Conservation (phyloP, 1,284 basidiomycete species). For the Heterobasidion occidentale region DNA sequence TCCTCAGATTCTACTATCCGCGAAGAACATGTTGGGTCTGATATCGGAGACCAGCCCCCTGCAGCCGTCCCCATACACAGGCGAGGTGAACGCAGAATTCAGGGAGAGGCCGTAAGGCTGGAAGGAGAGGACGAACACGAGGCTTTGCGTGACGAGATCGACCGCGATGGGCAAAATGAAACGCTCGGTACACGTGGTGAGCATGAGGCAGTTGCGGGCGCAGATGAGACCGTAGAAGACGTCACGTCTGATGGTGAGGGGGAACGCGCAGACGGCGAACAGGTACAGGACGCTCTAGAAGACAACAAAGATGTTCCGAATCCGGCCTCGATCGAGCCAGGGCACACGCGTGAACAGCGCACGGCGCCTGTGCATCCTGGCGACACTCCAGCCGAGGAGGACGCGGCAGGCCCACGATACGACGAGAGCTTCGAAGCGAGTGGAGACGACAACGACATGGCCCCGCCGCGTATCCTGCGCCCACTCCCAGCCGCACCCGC, state of each 20-base stretch:
- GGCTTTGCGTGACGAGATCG: not conserved
- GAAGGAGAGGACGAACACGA: constrained; percentile 2
- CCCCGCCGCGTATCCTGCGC: constrained; percentile 23
- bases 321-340: not conserved
- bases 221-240: not conserved
- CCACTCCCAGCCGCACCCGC: constrained; percentile 16
- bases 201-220: not conserved
- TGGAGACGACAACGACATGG: constrained; percentile 16
- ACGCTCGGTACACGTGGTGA: not conserved
- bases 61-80: too few relatives aligned
- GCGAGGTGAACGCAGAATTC: too few relatives aligned
- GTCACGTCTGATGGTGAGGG: not conserved
- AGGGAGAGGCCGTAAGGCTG: constrained; percentile 2
- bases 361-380: not conserved
- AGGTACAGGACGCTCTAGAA: not conserved
- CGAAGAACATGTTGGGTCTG: not conserved
- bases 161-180: not conserved
- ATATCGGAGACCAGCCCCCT: too few relatives aligned
- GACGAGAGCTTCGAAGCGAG: not conserved
- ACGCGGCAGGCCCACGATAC: not conserved
- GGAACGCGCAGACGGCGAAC: not conserved
- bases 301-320: not conserved
- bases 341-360: too few relatives aligned
- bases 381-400: not conserved
- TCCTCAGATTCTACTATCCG: constrained; percentile 1